Evolutionary conservation across 2,329 filamentous ascomycete genomes (phyloP).

Genomic region (Claviceps pusilla): DNA sequence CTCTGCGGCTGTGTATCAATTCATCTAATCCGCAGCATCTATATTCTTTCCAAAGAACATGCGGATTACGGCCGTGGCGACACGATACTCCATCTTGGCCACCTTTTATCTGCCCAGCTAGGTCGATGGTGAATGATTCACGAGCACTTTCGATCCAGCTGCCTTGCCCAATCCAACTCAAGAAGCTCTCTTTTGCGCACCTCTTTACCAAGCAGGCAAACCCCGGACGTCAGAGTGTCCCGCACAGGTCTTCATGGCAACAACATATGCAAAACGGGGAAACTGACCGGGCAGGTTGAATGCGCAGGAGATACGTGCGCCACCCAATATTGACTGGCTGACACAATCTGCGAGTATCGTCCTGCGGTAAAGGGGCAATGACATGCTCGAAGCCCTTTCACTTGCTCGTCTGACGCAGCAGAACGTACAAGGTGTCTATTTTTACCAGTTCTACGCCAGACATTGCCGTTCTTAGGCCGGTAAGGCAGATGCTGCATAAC

Average conservation of each 20-base stretch:
- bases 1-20: neutral
- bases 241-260: neutral
- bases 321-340: neutral
- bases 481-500: neutral
- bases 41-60: neutral
- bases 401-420: neutral
- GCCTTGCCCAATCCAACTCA: neutral
- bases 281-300: no score
- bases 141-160: neutral
- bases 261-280: neutral
- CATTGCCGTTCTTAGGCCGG: neutral
- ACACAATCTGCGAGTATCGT: neutral
- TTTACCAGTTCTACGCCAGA: neutral
- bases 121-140: neutral
- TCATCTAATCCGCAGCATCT: neutral
- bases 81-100: neutral
- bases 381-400: neutral
- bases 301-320: neutral
- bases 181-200: neutral
- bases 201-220: neutral
- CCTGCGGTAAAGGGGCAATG: neutral
- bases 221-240: neutral
- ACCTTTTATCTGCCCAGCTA: neutral
- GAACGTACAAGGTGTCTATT: neutral
- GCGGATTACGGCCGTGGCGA: neutral